Evolutionary conservation across 164 flowering plant genomes (phyloP).

Genomic region (Stephania japonica): DNA sequence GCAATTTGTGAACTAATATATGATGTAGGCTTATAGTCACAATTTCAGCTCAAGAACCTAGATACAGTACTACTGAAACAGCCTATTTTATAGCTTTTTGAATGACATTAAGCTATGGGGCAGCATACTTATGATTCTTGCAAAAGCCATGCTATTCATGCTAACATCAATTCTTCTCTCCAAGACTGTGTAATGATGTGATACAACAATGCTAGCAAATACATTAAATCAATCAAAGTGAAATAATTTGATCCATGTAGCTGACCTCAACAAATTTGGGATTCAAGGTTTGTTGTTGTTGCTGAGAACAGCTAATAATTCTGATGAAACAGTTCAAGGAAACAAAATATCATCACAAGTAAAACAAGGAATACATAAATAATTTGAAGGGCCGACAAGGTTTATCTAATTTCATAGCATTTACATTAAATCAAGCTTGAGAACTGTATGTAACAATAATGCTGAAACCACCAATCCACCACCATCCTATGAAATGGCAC

Average conservation of each 20-base stretch:
- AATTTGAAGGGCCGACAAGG: not conserved
- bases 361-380: not conserved
- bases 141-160: not conserved
- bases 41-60: not conserved
- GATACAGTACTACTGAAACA: not conserved
- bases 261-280: no score
- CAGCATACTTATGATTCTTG: not conserved
- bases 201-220: not conserved
- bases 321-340: not conserved
- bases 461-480: not conserved
- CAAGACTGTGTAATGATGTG: not conserved
- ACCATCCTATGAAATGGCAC: not conserved
- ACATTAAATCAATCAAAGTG: no score
- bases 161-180: not conserved
- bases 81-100: not conserved
- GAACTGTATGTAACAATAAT: not conserved
- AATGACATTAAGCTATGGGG: not conserved
- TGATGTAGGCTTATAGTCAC: constrained; percentile 13
- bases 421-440: not conserved
- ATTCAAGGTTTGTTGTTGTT: not conserved
- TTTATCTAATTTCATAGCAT: not conserved
- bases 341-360: not conserved
- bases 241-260: no score
- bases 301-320: not conserved
- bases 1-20: constrained; percentile 45